phyloP scores from a whole-genome alignment of 768 basidiomycete genomes.

The Chiua virens region DNA sequence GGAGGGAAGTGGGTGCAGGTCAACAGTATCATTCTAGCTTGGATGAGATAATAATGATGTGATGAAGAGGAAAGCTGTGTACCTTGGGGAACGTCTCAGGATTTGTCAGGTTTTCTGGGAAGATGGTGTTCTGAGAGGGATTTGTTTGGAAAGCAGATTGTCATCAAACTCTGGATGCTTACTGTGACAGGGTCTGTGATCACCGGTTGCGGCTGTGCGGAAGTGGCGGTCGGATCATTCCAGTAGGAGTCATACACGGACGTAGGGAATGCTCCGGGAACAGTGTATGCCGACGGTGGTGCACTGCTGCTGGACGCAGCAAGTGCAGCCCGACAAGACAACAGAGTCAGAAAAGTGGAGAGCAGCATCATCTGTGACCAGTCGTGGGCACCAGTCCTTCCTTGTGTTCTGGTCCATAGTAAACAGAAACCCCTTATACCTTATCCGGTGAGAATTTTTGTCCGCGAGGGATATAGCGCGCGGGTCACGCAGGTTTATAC shows the following conservation, averaged over 20 bases:
- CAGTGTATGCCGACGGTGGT: constrained; percentile 46
- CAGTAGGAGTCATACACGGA: constrained; percentile 59
- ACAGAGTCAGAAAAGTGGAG: not conserved
- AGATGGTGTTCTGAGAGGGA: constrained; percentile 46
- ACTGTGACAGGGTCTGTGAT: constrained; percentile 68
- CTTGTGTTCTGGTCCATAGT: too few relatives aligned
- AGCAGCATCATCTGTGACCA: not conserved
- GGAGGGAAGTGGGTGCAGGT: constrained; percentile 44
- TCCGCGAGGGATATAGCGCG: not conserved
- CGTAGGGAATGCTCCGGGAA: constrained; percentile 60
- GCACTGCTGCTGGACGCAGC: not conserved
- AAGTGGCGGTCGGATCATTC: constrained; percentile 68
- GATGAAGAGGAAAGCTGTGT: not conserved
- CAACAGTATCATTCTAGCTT: constrained; percentile 39
- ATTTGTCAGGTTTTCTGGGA: constrained; percentile 57
- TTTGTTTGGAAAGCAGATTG: not conserved
- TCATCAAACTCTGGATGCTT: constrained; percentile 9
- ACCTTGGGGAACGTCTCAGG: constrained; percentile 56
- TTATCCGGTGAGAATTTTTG: not conserved
- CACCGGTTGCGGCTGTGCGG: constrained; percentile 67
- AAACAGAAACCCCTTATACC: not conserved
- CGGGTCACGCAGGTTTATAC: constrained; percentile 1
- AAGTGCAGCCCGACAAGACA: not conserved
- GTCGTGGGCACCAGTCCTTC: not conserved
- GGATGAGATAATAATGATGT: not conserved